Percentiles rank a stretch among this genome's conserved stretches.
These are phyloP conservation scores for Maudiozyma saulgeensis DNA, from an alignment of 805 yeast genomes.

Conservation along the genomic window DNA sequence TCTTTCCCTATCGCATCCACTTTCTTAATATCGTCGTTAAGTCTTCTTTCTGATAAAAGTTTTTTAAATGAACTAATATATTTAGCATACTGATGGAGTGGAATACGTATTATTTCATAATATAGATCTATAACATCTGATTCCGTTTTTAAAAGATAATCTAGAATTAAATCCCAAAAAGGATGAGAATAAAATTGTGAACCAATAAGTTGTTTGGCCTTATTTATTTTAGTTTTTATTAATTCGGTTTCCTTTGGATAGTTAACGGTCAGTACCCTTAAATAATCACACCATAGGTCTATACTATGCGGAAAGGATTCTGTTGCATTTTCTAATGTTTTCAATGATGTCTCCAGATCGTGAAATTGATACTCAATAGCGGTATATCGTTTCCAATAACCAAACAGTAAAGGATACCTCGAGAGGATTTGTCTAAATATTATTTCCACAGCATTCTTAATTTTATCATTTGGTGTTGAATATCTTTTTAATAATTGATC, in stretches of 20 bases:
- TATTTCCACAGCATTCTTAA: conserved; percentile 23
- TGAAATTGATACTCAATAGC: conserved; percentile 45
- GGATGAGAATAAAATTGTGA: conserved; percentile 65
- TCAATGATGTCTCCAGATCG: conserved; percentile 44
- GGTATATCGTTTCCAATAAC: conserved; percentile 55
- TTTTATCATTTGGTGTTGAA: conserved; percentile 25
- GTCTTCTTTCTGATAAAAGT: conserved; percentile 13
- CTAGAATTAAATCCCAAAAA: conserved; percentile 73
- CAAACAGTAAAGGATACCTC: conserved; percentile 49
- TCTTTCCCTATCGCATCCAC: conserved; percentile 36
- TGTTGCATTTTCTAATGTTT: conserved; percentile 36
- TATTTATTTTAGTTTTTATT: conserved; percentile 37
- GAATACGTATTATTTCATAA: conserved; percentile 42
- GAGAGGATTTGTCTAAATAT: conserved; percentile 37
- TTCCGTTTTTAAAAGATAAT: conserved; percentile 41
- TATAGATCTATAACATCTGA: conserved; percentile 35
- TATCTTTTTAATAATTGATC: conserved; percentile 29
- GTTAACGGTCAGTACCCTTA: conserved; percentile 42
- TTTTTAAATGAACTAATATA: conserved; percentile 47
- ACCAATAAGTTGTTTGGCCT: conserved; percentile 49
- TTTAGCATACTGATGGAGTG: conserved; percentile 79
- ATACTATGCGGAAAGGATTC: conserved; percentile 45
- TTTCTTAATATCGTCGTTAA: conserved; percentile 20
- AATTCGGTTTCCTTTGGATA: conserved; percentile 24
- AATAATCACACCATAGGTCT: conserved; percentile 62